A percentile compares a stretch with the other conserved stretches of the same genome.
These are phyloP conservation scores for Fomitopsis palustris DNA, from an alignment of 1,284 basidiomycete genomes.

Conservation along the genomic window DNA sequence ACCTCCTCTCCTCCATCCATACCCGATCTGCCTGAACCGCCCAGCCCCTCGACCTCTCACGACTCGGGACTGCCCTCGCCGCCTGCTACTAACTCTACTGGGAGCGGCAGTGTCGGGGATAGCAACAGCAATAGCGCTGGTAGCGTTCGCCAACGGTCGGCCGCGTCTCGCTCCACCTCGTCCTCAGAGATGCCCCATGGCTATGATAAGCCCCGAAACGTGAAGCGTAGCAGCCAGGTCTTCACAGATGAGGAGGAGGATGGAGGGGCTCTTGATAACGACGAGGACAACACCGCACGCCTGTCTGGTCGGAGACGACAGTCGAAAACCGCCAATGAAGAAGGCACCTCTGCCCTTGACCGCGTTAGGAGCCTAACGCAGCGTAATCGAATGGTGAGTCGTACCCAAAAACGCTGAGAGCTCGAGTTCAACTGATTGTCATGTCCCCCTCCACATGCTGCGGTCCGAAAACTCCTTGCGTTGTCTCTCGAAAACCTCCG, in stretches of 20 bases:
- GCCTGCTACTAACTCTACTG: slow-evolving; percentile 77
- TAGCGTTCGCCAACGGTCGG: slow-evolving; percentile 38
- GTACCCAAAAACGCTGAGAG: neutral
- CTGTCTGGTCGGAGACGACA: slow-evolving; percentile 40
- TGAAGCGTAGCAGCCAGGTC: slow-evolving; percentile 24
- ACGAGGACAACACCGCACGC: slow-evolving; percentile 66
- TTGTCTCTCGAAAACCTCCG: neutral
- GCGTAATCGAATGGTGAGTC: slow-evolving; percentile 64
- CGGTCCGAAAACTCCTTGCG: neutral
- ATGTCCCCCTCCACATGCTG: neutral
- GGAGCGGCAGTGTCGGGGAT: slow-evolving; percentile 70
- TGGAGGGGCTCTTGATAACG: slow-evolving; percentile 32
- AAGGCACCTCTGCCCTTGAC: slow-evolving; percentile 57
- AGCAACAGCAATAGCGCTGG: slow-evolving; percentile 48
- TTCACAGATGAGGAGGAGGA: slow-evolving; percentile 40
- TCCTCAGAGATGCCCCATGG: slow-evolving; percentile 33
- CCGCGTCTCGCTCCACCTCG: slow-evolving; percentile 22
- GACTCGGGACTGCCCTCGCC: slow-evolving; percentile 70
- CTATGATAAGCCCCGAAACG: slow-evolving; percentile 24
- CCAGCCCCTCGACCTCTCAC: slow-evolving; percentile 52
- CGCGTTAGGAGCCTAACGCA: slow-evolving; percentile 66
- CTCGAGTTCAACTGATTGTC: neutral
- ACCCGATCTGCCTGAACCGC: slow-evolving; percentile 68
- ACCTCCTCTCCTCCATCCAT: slow-evolving; percentile 34
- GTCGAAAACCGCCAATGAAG: slow-evolving; percentile 34